Evolutionary conservation across 202 grass and related monocot species (phyloP).

Genomic region (Setaria viridis): DNA sequence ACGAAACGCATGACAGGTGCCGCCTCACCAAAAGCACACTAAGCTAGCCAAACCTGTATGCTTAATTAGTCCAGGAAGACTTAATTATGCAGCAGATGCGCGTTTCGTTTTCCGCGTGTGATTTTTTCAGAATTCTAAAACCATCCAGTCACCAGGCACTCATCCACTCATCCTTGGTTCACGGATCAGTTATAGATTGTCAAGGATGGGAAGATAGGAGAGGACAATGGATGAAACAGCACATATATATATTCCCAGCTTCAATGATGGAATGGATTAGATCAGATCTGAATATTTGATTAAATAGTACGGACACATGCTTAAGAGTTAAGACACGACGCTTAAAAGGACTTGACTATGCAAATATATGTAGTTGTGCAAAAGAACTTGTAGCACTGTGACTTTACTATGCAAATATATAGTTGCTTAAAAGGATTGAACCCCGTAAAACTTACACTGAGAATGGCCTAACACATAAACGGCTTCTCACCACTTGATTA

Average conservation of each 20-base stretch:
- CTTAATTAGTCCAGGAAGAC: background rate
- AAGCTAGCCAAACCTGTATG: background rate
- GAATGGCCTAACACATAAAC: no score
- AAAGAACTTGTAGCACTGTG: no score
- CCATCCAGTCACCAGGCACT: background rate
- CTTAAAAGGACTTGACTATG: background rate
- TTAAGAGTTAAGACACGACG: background rate
- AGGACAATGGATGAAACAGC: background rate
- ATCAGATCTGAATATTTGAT: background rate
- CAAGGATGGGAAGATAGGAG: background rate
- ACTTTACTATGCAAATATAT: no score
- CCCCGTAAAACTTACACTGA: no score
- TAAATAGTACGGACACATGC: background rate
- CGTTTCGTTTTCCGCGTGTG: background rate
- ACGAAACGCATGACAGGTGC: background rate
- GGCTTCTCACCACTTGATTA: no score
- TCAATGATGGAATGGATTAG: background rate
- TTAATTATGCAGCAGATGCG: background rate
- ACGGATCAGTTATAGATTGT: background rate
- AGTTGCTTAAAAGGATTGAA: no score
- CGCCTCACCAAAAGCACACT: background rate
- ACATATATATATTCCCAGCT: background rate
- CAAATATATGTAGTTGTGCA: no score
- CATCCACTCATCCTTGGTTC: no score
- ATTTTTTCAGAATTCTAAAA: background rate